Percentiles rank a stretch among this genome's conserved stretches.
Conservation (phyloP, 192 early-diverging fungal species). For the Coemansia furcata region DNA sequence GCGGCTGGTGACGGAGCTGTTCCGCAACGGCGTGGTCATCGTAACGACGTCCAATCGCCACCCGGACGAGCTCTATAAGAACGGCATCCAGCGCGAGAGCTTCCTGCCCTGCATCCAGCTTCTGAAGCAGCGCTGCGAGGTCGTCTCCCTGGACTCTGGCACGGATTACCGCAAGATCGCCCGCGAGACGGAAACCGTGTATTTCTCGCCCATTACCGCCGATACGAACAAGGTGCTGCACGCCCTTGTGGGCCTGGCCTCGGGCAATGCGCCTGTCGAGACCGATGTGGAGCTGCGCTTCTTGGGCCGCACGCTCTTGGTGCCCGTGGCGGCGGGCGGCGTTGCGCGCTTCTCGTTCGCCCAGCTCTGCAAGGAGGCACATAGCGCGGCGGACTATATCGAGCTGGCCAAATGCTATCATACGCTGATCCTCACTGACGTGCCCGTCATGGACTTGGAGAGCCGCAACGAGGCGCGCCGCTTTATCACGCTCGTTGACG, state of each 20-base stretch:
- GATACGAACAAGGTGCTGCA: constrained; percentile 38
- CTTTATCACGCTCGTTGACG: constrained; percentile 92
- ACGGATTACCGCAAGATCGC: constrained; percentile 84
- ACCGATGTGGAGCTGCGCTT: constrained; percentile 56
- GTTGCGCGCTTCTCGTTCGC: constrained; percentile 76
- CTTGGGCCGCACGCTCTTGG: constrained; percentile 67
- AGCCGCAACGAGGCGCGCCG: constrained; percentile 86
- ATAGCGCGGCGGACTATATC: constrained; percentile 88
- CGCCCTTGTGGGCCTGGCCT: constrained; percentile 37
- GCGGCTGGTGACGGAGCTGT: constrained; percentile 77
- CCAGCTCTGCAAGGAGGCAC: constrained; percentile 71
- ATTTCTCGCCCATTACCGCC: constrained; percentile 62
- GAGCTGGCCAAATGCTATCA: constrained; percentile 73
- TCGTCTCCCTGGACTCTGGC: constrained; percentile 83
- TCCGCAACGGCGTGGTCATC: constrained; percentile 79
- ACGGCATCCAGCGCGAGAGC: constrained; percentile 90
- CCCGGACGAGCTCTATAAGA: constrained; percentile 91
- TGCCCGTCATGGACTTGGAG: constrained; percentile 63
- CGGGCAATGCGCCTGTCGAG: constrained; percentile 16
- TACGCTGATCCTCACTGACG: constrained; percentile 74
- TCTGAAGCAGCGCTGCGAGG: constrained; percentile 74
- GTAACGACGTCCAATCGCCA: constrained; percentile 94
- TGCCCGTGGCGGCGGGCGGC: constrained; percentile 65
- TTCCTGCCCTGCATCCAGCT: constrained; percentile 92
- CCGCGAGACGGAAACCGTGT: constrained; percentile 61